Base-by-base conservation (phyloP, 2,329 filamentous ascomycete genomes). In the Cordyceps javanica region DNA sequence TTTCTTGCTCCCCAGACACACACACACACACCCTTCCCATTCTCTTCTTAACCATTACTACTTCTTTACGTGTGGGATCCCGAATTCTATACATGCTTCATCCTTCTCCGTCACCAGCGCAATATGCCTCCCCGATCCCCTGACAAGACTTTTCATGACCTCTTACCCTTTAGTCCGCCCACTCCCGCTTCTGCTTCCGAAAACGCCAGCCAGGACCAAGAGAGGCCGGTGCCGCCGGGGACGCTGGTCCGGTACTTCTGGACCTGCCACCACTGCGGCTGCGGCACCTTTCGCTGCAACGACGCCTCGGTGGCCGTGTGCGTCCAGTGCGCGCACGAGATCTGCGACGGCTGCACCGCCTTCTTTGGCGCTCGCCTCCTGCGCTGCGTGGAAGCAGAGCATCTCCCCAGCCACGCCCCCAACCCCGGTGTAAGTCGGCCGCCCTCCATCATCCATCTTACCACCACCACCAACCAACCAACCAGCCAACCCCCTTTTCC, bases 201-300 rank as follows among this genome's bases (percentile, higher is more conserved):
- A 13, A 19, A 26, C 13, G 32, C 8, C 16, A 13, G 21, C 25
- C 34, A 9, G 6, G n/a, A 21, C 4, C 36, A 42, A 2, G 21
- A 46, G 26, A n/a, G 19, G 16, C n/a, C 36, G 16, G 7, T 46
- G 28, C 54, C 45, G 11, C 54, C 54, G 6, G 55, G 48, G 0
- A 19, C 48, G 11, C 6, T 53, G n/a, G 50, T 58, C 28, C 48
- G 32, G 14, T 58, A 45, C 32, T 11, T 52, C n/a, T 58, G 55
- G 55, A 49, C 28, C 5, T 58, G 55, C 23, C 55, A 58, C 39
- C 13, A 30, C 11, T 58, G 55, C 41, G 46, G 48, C 36, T 58
- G 48, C 48, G 46, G 46, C 19, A 58, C 38, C 28, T 58, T 58
- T 46, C 21, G 39, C 55, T 50, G 55, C 55, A 23, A 45, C 28